Percentiles rank a stretch among this genome's conserved stretches.
Evolutionary conservation across 352 stramenopile genomes (phyloP).

Genomic region (Phytophthora podocarpi): DNA sequence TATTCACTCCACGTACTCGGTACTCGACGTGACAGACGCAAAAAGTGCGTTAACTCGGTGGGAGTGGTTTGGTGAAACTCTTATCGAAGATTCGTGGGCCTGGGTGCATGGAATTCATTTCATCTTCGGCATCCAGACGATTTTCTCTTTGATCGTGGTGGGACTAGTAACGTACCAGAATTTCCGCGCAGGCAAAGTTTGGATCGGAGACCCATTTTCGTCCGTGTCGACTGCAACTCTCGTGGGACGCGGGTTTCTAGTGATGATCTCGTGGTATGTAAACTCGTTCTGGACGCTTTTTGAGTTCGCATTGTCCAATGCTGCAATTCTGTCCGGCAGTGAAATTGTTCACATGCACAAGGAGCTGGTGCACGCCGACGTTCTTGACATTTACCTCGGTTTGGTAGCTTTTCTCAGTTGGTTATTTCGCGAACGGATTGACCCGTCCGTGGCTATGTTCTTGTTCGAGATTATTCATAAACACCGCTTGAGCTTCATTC

Average conservation of each 20-base stretch:
- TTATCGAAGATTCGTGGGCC: constrained; percentile 38
- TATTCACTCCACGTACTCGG: constrained; percentile 22
- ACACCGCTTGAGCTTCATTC: constrained; percentile 18
- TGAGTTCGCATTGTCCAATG: constrained; percentile 37
- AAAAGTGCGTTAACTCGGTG: constrained; percentile 12
- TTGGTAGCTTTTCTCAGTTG: constrained; percentile 22
- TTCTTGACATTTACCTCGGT: constrained; percentile 33
- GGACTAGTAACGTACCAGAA: constrained; percentile 23
- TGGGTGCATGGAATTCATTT: constrained; percentile 46
- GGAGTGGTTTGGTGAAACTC: constrained; percentile 17
- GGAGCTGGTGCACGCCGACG: constrained; percentile 35
- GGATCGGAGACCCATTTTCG: constrained; percentile 46
- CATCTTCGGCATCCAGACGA: constrained; percentile 31
- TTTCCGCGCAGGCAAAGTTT: constrained; percentile 21
- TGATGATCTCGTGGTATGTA: constrained; percentile 35
- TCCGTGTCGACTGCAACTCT: constrained; percentile 32
- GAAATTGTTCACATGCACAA: constrained; percentile 23
- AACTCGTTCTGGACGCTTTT: constrained; percentile 40
- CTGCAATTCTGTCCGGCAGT: constrained; percentile 9
- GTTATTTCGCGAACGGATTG: constrained; percentile 25
- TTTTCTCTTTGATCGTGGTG: constrained; percentile 31
- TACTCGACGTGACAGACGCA: constrained; percentile 11
- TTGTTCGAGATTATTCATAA: constrained; percentile 29
- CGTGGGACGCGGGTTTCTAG: constrained; percentile 12
- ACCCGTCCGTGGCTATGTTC: constrained; percentile 25